These are phyloP conservation scores for Glomus cerebriforme DNA, from an alignment of 192 early-diverging fungal species.

Conservation along the genomic window DNA sequence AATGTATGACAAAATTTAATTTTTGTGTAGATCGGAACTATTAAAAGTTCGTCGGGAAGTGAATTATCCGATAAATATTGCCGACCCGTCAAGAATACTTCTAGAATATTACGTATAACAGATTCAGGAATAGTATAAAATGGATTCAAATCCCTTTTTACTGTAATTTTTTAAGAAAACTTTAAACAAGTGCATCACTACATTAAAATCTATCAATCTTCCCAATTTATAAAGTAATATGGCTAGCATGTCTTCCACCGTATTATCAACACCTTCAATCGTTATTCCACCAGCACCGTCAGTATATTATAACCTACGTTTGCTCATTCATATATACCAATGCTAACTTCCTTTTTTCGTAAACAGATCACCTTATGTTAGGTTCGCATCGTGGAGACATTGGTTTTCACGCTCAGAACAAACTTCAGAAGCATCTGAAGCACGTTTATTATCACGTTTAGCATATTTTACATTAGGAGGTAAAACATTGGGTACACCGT, in stretches of 20 bases:
- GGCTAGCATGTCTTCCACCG: neutral
- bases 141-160: no score
- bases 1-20: no score
- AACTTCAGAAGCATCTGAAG: slow-evolving; percentile 56
- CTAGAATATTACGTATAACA: no score
- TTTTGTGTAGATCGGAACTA: no score
- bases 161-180: no score
- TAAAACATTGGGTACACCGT: slow-evolving; percentile 30
- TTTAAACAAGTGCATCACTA: no score
- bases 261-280: neutral
- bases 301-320: neutral
- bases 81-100: no score
- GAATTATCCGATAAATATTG: no score
- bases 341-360: neutral
- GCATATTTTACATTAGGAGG: slow-evolving; percentile 52
- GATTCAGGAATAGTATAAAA: no score
- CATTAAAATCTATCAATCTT: no score
- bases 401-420: slow-evolving; percentile 48
- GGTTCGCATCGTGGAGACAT: slow-evolving; percentile 23
- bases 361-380: slow-evolving; percentile 19
- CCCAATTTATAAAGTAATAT: neutral
- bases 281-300: slow-evolving; percentile 24
- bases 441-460: slow-evolving; percentile 56
- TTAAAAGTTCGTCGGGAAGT: no score
- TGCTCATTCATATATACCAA: neutral